Evolutionary conservation across 2,329 filamentous ascomycete genomes (phyloP).

Genomic region (Cercospora brassicicola): DNA sequence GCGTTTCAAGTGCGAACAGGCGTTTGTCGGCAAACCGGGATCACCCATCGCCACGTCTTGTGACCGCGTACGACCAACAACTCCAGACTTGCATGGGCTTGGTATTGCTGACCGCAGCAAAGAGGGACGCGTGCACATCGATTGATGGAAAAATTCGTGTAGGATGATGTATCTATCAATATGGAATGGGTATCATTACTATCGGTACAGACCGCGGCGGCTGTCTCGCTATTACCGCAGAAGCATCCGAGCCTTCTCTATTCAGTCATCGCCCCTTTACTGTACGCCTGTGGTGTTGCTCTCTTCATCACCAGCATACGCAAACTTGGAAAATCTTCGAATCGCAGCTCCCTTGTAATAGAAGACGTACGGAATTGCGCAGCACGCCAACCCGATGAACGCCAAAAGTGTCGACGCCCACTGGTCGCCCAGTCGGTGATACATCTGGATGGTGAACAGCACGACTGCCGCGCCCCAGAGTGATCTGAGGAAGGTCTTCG

Average conservation of each 20-base stretch:
- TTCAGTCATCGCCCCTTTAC: conserved; percentile 3
- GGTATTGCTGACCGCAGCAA: not conserved
- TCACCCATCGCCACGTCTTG: not conserved
- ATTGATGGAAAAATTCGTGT: not conserved
- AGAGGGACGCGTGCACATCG: not conserved
- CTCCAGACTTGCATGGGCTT: not conserved
- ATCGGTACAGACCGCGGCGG: not conserved
- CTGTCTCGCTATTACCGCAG: not conserved
- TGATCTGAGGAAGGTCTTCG: conserved; percentile 31
- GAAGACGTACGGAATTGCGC: conserved; percentile 61
- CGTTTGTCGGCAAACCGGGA: not conserved
- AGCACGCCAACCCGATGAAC: conserved; percentile 44
- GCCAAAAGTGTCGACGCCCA: conserved; percentile 50
- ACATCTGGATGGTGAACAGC: conserved; percentile 41
- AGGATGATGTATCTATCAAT: not conserved
- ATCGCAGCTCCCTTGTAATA: conserved; percentile 75
- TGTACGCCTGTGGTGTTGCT: conserved; percentile 31
- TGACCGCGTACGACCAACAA: not conserved
- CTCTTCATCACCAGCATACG: conserved; percentile 63
- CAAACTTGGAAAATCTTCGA: conserved; percentile 67
- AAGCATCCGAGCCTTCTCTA: not conserved
- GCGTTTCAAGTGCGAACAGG: not conserved
- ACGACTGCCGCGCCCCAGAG: conserved; percentile 24
- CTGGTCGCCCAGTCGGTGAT: conserved; percentile 46
- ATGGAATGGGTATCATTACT: not conserved